Evolutionary conservation across 73 alveolate genomes (phyloP).

Genomic region (Paraurostyla sp.): DNA sequence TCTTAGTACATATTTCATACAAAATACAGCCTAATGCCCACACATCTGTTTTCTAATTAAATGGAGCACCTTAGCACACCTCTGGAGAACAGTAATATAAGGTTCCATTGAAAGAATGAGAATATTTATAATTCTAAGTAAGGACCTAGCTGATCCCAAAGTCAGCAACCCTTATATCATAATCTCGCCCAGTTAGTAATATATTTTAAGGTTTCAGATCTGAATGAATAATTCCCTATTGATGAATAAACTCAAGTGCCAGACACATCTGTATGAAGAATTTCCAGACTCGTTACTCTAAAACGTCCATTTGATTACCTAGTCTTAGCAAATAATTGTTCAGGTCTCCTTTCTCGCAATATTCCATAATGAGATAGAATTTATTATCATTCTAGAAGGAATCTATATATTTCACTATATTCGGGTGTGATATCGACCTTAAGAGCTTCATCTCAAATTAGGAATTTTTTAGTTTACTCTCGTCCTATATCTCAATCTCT

Average conservation of each 20-base stretch:
- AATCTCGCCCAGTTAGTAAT: conserved; percentile 48
- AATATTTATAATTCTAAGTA: conserved; percentile 52
- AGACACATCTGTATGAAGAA: not conserved
- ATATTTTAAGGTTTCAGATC: conserved; percentile 69
- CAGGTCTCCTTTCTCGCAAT: conserved; percentile 94
- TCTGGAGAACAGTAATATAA: conserved; percentile 79
- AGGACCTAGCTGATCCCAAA: conserved; percentile 68
- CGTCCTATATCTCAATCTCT: too few relatives aligned
- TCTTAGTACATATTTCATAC: conserved; percentile 81
- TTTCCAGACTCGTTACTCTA: conserved; percentile 25
- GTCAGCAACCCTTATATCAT: conserved; percentile 51
- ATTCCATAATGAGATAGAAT: conserved; percentile 90
- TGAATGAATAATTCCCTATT: conserved; percentile 42
- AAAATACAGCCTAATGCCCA: conserved; percentile 85
- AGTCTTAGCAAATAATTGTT: conserved; percentile 64
- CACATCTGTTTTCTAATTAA: conserved; percentile 65
- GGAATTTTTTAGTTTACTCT: too few relatives aligned
- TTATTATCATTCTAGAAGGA: not conserved
- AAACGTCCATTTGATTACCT: not conserved
- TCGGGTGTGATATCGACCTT: too few relatives aligned
- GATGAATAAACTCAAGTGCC: conserved; percentile 44
- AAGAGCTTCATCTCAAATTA: too few relatives aligned
- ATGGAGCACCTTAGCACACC: conserved; percentile 61
- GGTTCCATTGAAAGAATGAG: conserved; percentile 63
- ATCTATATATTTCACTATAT: conserved; percentile 20